These are phyloP conservation scores for Pichia pseudocactophila DNA, from an alignment of 805 yeast genomes.

Conservation along the genomic window DNA sequence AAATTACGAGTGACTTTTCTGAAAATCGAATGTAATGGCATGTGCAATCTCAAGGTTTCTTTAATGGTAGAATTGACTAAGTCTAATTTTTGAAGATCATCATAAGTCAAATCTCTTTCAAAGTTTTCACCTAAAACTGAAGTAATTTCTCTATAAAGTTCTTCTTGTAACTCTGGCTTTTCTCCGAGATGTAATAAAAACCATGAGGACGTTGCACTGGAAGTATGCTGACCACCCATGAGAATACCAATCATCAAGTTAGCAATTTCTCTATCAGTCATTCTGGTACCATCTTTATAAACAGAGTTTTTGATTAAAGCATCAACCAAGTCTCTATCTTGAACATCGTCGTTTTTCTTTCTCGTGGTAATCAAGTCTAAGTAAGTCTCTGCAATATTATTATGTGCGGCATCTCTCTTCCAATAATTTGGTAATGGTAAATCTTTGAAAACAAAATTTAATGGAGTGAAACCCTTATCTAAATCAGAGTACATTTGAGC, in stretches of 20 bases:
- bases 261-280: constrained; percentile 95
- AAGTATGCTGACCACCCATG: constrained; percentile 99
- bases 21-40: constrained; percentile 93
- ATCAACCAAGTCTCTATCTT: constrained; percentile 84
- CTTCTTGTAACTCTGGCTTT: constrained; percentile 76
- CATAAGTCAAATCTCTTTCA: constrained; percentile 59
- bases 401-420: constrained; percentile 83
- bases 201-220: constrained; percentile 96
- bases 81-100: constrained; percentile 73
- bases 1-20: constrained; percentile 78
- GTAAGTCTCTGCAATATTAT: constrained; percentile 70
- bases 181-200: constrained; percentile 83
- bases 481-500: constrained; percentile 83
- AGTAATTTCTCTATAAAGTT: constrained; percentile 66
- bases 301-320: constrained; percentile 72
- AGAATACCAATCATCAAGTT: constrained; percentile 88
- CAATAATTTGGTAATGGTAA: constrained; percentile 72
- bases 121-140: constrained; percentile 41
- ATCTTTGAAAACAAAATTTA: constrained; percentile 92
- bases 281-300: constrained; percentile 86
- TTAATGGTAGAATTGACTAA: constrained; percentile 75
- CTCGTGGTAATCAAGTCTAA: constrained; percentile 68
- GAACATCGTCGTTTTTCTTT: constrained; percentile 62
- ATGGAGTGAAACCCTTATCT: constrained; percentile 94
- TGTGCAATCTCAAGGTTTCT: constrained; percentile 92